A percentile compares a stretch with the other conserved stretches of the same genome.
These are phyloP conservation scores for Serendipita sp. DNA, from an alignment of 768 basidiomycete genomes.

Conservation along the genomic window DNA sequence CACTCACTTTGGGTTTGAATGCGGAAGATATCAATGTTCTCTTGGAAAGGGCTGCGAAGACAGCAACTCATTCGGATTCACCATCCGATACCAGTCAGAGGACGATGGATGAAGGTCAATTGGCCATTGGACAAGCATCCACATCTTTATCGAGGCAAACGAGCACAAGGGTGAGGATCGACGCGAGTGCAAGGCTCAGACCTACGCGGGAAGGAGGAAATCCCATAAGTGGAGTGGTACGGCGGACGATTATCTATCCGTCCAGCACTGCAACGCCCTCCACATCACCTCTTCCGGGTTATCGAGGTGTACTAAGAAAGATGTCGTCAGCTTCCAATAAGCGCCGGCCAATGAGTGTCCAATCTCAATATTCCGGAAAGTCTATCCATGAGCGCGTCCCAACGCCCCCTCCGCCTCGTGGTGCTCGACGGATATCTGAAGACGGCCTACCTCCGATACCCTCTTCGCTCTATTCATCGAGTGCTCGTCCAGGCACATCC, in stretches of 20 bases:
- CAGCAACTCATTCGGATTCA: background rate
- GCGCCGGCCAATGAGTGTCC: slow-evolving; percentile 11
- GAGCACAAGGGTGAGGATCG: background rate
- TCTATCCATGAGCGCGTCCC: slow-evolving; percentile 70
- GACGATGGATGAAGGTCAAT: background rate
- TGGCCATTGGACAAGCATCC: background rate
- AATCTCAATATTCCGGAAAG: slow-evolving; percentile 33
- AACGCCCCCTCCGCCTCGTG: slow-evolving; percentile 66
- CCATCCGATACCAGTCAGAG: background rate
- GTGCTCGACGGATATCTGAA: slow-evolving; percentile 17
- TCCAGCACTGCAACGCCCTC: slow-evolving; percentile 41
- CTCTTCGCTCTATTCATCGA: background rate
- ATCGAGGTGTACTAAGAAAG: slow-evolving; percentile 31
- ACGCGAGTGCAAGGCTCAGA: background rate
- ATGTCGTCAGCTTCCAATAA: slow-evolving; percentile 23
- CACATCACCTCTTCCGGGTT: slow-evolving; percentile 30
- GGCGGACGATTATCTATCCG: slow-evolving; percentile 67
- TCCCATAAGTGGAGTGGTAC: slow-evolving; percentile 27
- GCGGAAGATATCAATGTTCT: background rate
- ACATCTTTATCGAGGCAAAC: background rate
- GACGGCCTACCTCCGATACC: slow-evolving; percentile 11
- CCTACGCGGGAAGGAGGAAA: slow-evolving; percentile 5
- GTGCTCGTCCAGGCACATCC: background rate
- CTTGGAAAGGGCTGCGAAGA: background rate
- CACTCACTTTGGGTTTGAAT: background rate